Base-by-base conservation (phyloP, 1,284 basidiomycete species). In the Pseudozyma sp. region DNA sequence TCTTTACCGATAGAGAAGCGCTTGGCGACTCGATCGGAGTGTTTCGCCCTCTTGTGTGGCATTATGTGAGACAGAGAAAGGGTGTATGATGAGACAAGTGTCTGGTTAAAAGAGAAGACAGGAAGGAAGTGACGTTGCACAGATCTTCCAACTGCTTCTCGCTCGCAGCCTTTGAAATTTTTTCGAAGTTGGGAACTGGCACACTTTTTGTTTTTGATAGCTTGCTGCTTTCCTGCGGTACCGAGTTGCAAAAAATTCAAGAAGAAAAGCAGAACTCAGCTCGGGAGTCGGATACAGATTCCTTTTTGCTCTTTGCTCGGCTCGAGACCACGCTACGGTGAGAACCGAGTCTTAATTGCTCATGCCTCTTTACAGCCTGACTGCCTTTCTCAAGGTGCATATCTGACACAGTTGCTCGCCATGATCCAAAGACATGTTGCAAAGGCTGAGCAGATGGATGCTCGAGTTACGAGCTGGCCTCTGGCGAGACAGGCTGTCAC, bases 11-110 rank as follows among this genome's bases (percentile, higher is more conserved):
- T 19, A 49, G 57, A 50, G 54, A 69, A 66, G 43, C 78, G 77
- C 52, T 76, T 68, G 35, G 77, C 70, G 35, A 71, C 52, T 36
- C 80, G 68, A 47, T 67, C 68, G 13, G 78, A 79, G 47, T 62
- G 65, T 43, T 81, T 82, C 1, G 80, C 79, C 34, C 79, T 67
- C 52, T 82, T 82, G 70, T 81, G 79, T 19, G 80, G 80, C 80
- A 82, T 82, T n/a, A 13, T 52, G 45, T 18, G 34, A 18, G 35
- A 35, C 2, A 11, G 21, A 31, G 25, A 31, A 31, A 31, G 25
- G 25, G 25, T 31, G 6, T 31, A 31, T 31, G 48, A 54, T 67
- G 56, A 57, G 64, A 59, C 60, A 25, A 16, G 18, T 43, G 59
- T 53, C 57, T 54, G 43, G 50, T 25, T 21, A 44, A 39, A 59